These are phyloP conservation scores for Neocucurbitaria cava DNA, from an alignment of 2,329 filamentous ascomycete genomes.

Conservation along the genomic window DNA sequence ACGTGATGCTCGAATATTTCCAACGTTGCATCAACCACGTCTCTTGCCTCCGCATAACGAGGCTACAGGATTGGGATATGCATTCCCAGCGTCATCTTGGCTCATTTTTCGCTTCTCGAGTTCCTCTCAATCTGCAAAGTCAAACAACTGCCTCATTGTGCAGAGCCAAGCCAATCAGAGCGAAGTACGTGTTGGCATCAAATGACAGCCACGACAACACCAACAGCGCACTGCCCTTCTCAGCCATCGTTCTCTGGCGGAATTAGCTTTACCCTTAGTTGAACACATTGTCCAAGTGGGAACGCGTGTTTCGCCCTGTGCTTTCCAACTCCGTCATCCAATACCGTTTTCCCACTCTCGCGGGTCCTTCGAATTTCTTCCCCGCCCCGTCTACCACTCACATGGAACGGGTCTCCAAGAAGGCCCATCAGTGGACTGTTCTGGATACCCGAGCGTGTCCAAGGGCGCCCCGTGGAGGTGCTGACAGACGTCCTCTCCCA, in stretches of 20 bases:
- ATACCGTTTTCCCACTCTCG: slow-evolving; percentile 13
- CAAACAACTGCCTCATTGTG: slow-evolving; percentile 19
- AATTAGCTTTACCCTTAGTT: neutral
- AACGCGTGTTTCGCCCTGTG: slow-evolving; percentile 2
- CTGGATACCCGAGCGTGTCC: slow-evolving; percentile 3
- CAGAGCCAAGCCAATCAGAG: slow-evolving; percentile 33
- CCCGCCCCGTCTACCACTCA: slow-evolving; percentile 13
- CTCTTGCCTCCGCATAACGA: neutral
- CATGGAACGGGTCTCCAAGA: neutral
- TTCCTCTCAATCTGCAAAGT: neutral
- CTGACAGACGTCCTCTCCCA: slow-evolving; percentile 8
- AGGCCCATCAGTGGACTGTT: neutral
- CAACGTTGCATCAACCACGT: neutral
- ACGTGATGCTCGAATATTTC: neutral
- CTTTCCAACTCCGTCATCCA: slow-evolving; percentile 11
- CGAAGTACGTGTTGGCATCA: slow-evolving; percentile 36
- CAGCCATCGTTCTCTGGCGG: slow-evolving; percentile 5
- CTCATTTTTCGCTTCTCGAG: slow-evolving; percentile 1
- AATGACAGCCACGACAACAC: slow-evolving; percentile 31
- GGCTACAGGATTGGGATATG: neutral
- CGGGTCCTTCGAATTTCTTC: slow-evolving; percentile 9
- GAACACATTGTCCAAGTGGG: slow-evolving; percentile 13
- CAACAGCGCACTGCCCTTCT: slow-evolving; percentile 18
- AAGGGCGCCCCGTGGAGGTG: slow-evolving; percentile 7
- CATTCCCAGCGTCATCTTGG: neutral